Percentiles rank a stretch among this genome's conserved stretches.
Conservation (phyloP, 2,329 filamentous ascomycete genomes). For the Malbranchea cinnamomea region DNA sequence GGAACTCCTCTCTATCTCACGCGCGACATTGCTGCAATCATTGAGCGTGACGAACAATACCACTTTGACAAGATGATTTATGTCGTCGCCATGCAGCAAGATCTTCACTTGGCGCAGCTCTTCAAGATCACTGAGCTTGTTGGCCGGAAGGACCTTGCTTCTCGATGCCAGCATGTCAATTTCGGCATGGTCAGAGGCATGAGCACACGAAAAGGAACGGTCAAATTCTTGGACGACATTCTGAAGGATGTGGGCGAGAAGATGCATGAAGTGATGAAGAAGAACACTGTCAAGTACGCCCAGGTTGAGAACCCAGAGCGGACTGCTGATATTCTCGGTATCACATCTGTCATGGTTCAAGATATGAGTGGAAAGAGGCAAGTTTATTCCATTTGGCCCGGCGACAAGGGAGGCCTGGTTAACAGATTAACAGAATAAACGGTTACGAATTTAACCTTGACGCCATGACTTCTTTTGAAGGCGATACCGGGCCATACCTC, state of each 20-base stretch:
- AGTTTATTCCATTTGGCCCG: slow-evolving; percentile 19
- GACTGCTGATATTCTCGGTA: slow-evolving; percentile 77
- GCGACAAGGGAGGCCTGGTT: too few species aligned
- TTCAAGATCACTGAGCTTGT: slow-evolving; percentile 51
- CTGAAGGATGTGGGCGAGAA: slow-evolving; percentile 70
- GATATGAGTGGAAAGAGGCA: slow-evolving; percentile 92
- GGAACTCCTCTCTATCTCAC: slow-evolving; percentile 55
- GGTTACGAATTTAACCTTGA: slow-evolving; percentile 52
- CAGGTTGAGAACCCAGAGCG: slow-evolving; percentile 73
- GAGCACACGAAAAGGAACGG: slow-evolving; percentile 52
- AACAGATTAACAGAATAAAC: slow-evolving; percentile 42
- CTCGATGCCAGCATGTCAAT: slow-evolving; percentile 47
- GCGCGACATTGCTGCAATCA: slow-evolving; percentile 51
- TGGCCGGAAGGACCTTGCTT: slow-evolving; percentile 44
- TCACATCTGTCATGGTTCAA: slow-evolving; percentile 93
- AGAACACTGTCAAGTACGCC: slow-evolving; percentile 77
- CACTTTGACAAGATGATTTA: slow-evolving; percentile 56
- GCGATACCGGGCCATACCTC: slow-evolving; percentile 50
- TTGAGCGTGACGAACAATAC: slow-evolving; percentile 47
- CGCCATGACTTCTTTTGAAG: slow-evolving; percentile 51
- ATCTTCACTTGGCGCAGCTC: slow-evolving; percentile 48
- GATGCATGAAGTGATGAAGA: slow-evolving; percentile 96
- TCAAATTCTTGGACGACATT: slow-evolving; percentile 61
- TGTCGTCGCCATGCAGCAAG: slow-evolving; percentile 49
- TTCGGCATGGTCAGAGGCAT: slow-evolving; percentile 54